These are phyloP conservation scores for Fusarium sp. DNA, from an alignment of 2,329 filamentous ascomycete genomes.

Conservation along the genomic window DNA sequence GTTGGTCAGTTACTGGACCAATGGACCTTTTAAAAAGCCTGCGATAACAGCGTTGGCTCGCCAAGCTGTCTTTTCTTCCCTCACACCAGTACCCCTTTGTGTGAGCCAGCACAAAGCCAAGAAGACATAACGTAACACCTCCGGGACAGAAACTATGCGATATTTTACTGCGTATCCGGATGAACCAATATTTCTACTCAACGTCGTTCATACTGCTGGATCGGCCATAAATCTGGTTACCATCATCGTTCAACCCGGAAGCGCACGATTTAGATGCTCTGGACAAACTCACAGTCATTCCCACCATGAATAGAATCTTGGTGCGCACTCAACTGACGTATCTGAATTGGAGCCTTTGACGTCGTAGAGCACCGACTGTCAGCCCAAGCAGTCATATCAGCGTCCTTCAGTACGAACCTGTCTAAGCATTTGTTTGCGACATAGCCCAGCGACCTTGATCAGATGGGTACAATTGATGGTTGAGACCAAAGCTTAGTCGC, in stretches of 20 bases:
- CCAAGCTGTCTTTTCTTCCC: no score
- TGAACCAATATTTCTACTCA: no score
- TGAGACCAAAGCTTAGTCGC: not conserved
- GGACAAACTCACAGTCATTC: not conserved
- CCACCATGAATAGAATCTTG: no score
- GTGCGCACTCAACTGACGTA: not conserved
- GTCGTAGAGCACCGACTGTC: not conserved
- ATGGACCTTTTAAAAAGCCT: not conserved
- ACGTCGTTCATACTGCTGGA: not conserved
- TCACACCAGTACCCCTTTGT: no score
- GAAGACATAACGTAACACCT: no score
- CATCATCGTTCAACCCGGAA: not conserved
- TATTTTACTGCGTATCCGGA: no score
- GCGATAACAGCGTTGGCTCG: no score
- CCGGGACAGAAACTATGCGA: no score
- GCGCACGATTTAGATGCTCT: not conserved
- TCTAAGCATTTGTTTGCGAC: not conserved
- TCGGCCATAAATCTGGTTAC: fast-evolving
- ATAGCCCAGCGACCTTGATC: not conserved
- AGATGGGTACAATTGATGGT: not conserved
- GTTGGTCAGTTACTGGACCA: fast-evolving
- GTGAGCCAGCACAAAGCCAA: no score
- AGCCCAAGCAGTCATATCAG: not conserved
- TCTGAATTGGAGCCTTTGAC: not conserved
- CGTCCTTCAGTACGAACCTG: not conserved